These are phyloP conservation scores for Quercus lobata DNA, from an alignment of 331 rosid genomes.

Conservation along the genomic window DNA sequence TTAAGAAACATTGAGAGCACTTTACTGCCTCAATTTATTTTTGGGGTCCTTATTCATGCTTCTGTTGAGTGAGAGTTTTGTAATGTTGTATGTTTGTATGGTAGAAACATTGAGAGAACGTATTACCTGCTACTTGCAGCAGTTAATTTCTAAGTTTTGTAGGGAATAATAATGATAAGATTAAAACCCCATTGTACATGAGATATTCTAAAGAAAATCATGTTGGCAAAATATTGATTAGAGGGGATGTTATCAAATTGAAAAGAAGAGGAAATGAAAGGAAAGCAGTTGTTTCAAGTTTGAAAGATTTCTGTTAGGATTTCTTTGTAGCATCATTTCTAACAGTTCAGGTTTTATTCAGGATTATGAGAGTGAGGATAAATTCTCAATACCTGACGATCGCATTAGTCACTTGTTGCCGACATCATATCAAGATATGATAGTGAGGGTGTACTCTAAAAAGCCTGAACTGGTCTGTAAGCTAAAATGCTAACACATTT, in stretches of 20 bases:
- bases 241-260: neutral
- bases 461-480: constrained; percentile 87
- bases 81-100: neutral
- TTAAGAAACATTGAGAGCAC: neutral
- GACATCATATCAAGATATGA: constrained; percentile 75
- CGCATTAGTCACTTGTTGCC: constrained; percentile 94
- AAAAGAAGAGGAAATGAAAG: neutral
- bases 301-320: neutral
- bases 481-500: constrained; percentile 1
- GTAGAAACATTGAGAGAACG: neutral
- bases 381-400: constrained; percentile 58
- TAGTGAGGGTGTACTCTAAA: constrained; percentile 91
- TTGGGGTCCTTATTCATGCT: too few relatives aligned
- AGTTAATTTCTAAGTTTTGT: neutral
- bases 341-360: constrained; percentile 26
- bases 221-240: neutral
- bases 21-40: too few relatives aligned
- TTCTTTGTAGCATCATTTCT: constrained; percentile 12
- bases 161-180: neutral
- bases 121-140: neutral
- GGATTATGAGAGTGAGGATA: constrained; percentile 86
- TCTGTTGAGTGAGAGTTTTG: neutral
- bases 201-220: neutral
- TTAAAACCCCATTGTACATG: neutral
- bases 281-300: neutral